Evolutionary conservation across 176 grass and related monocot genomes (phyloP).

Genomic region (Zoysia pacifica): DNA sequence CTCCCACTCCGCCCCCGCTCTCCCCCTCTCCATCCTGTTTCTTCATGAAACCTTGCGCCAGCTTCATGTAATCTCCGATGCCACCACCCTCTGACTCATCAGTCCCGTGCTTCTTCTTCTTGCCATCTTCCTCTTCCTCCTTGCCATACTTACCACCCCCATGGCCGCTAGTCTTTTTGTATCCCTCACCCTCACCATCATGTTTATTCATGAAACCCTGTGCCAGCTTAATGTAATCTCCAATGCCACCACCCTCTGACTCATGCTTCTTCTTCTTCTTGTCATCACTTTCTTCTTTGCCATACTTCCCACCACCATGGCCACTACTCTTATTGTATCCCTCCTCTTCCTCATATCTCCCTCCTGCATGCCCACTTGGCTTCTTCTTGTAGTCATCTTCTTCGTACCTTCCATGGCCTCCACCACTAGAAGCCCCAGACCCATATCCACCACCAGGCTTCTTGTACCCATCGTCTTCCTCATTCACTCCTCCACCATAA

Average conservation of each 20-base stretch:
- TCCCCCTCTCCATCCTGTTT: slow-evolving; percentile 56
- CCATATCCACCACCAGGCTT: slow-evolving; percentile 45
- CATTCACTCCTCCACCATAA: slow-evolving; percentile 43
- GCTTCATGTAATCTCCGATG: slow-evolving; percentile 66
- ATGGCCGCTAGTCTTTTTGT: slow-evolving; percentile 47
- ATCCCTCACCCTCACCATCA: slow-evolving; percentile 47
- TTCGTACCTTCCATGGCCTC: slow-evolving; percentile 45
- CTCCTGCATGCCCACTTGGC: slow-evolving; percentile 32
- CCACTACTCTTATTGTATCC: slow-evolving; percentile 52
- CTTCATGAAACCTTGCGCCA: slow-evolving; percentile 82
- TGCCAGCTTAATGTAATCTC: slow-evolving; percentile 69
- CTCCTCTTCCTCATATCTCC: slow-evolving; percentile 42
- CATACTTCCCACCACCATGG: slow-evolving; percentile 46
- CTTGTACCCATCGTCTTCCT: slow-evolving; percentile 42
- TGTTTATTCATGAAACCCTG: slow-evolving; percentile 79
- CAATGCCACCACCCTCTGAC: slow-evolving; percentile 60
- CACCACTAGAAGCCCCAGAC: slow-evolving; percentile 38
- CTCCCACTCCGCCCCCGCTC: slow-evolving; percentile 46
- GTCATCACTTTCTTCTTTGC: slow-evolving; percentile 49
- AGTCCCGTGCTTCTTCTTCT: slow-evolving; percentile 45
- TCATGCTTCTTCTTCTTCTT: slow-evolving; percentile 44
- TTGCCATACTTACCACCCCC: slow-evolving; percentile 43
- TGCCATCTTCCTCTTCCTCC: slow-evolving; percentile 48
- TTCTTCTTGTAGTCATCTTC: slow-evolving; percentile 54
- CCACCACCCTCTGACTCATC: slow-evolving; percentile 52